Evolutionary conservation across 768 basidiomycete genomes (phyloP).

Genomic region (Daedalea quercina): DNA sequence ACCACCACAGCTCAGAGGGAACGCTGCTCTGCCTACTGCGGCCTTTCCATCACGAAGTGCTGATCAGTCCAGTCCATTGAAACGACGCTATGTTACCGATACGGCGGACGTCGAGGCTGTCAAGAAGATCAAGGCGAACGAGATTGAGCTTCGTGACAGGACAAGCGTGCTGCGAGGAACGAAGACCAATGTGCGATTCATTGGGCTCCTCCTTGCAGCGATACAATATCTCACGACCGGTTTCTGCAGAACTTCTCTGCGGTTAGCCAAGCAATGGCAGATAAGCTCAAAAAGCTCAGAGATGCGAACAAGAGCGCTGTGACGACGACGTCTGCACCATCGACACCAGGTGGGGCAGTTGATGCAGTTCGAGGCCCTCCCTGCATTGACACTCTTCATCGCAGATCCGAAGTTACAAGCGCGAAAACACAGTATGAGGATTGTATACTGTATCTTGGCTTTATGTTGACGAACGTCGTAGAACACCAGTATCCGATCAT

Average conservation of each 20-base stretch:
- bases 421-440: slow-evolving; percentile 61
- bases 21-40: slow-evolving; percentile 10
- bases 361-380: not conserved
- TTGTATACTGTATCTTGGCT: not conserved
- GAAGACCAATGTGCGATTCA: slow-evolving; percentile 67
- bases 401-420: slow-evolving; percentile 54
- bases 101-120: slow-evolving; percentile 74
- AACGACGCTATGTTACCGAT: slow-evolving; percentile 77
- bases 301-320: slow-evolving; percentile 53
- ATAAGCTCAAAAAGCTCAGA: slow-evolving; percentile 74
- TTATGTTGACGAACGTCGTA: slow-evolving; percentile 21
- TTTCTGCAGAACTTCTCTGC: slow-evolving; percentile 67
- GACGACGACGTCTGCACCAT: slow-evolving; percentile 28
- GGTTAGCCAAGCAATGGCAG: slow-evolving; percentile 57
- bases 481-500: slow-evolving; percentile 88
- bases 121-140: slow-evolving; percentile 72
- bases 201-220: not conserved
- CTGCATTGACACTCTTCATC: not conserved
- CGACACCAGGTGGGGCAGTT: slow-evolving; percentile 32
- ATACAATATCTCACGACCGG: not conserved
- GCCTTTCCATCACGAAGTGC: slow-evolving; percentile 16
- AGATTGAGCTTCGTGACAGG: slow-evolving; percentile 77
- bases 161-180: slow-evolving; percentile 78
- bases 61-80: slow-evolving; percentile 40
- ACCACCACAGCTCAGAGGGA: slow-evolving; percentile 27